phyloP scores from a whole-genome alignment of 179 eudicot genomes.

The Nepenthes alata region DNA sequence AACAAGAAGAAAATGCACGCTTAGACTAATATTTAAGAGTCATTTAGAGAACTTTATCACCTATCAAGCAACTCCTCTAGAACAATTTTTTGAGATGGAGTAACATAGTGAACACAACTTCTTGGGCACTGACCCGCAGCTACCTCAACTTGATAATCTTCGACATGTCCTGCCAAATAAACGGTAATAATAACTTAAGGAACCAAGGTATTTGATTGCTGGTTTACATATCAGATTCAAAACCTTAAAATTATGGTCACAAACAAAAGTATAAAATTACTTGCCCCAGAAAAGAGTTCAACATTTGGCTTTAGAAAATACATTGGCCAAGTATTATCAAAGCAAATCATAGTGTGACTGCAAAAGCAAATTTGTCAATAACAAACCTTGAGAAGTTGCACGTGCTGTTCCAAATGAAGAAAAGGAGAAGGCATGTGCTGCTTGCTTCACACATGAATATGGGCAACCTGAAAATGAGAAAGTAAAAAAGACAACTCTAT shows the following conservation, averaged over 20 bases:
- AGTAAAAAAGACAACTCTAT: no score
- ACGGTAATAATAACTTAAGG: not conserved
- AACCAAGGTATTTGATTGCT: not conserved
- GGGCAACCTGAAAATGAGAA: slow-evolving; percentile 53
- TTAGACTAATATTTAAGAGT: slow-evolving; percentile 18
- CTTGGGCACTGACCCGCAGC: slow-evolving; percentile 93
- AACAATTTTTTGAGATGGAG: slow-evolving; percentile 82
- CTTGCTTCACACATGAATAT: slow-evolving; percentile 77
- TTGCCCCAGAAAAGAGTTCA: no score
- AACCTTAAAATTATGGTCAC: not conserved
- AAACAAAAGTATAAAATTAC: not conserved
- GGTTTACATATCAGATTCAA: not conserved
- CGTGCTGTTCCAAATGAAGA: slow-evolving; percentile 68
- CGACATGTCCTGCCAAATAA: slow-evolving; percentile 40
- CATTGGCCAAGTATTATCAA: not conserved
- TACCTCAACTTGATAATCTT: slow-evolving; percentile 58
- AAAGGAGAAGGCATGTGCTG: slow-evolving; percentile 77
- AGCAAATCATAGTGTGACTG: not conserved
- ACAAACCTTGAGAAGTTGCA: slow-evolving; percentile 71
- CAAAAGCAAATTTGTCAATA: not conserved
- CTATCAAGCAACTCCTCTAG: slow-evolving; percentile 79
- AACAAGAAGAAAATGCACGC: not conserved
- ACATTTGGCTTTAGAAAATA: not conserved
- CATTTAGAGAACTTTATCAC: slow-evolving; percentile 46
- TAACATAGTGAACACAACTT: slow-evolving; percentile 87